Evolutionary conservation across 1,284 basidiomycete genomes (phyloP), one percentile per base, ranked within the genome.

Genomic region (Earliella scabrosa): DNA sequence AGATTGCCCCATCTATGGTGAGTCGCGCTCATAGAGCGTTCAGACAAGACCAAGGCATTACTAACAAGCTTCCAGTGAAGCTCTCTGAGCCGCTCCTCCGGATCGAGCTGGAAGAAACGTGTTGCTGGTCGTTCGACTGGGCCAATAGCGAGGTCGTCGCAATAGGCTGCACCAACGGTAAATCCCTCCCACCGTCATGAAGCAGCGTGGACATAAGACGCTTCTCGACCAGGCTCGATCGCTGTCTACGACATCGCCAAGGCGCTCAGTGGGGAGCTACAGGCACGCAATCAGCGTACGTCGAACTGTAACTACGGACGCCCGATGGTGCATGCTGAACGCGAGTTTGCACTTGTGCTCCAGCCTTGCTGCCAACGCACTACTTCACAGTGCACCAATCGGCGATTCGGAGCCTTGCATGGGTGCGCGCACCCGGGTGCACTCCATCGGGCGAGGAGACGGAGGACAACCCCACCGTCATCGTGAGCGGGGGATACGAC

Each of bases 111-210:
- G 85, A 88, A 55, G 90, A 92, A 53, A 82, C 90, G 0, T 77
- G 80, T 14, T 88, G 85, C 61, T 90, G 83, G 79, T 82, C 83
- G 31, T 77, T 96, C 38, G 93, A 95, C 64, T 97, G 93, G 93
- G 88, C 87, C 2, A 93, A 93, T 61, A 92, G 91, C 56, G 86
- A 89, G 54, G 66, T 88, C 4, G 68, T 97, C 2, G 92, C 88
- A 2, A 82, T 90, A 5, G 93, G 93, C 0, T 87, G 88, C 29
- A 88, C 91, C 2, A 91, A 92, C 63, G 94, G 94, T 93, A 52
- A 49, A 74, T 54, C 8, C 41, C 27, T 35, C 10, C 18, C 21
- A 16, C 2, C 13, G n/a, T 23, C 20, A 27, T 21, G 24, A 26
- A 11, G 36, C 16, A 29, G 13, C 31, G 23, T 7, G 29, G 36